Base-by-base conservation (phyloP, 2,329 filamentous ascomycete species). In the Pseudogymnoascus sp. region DNA sequence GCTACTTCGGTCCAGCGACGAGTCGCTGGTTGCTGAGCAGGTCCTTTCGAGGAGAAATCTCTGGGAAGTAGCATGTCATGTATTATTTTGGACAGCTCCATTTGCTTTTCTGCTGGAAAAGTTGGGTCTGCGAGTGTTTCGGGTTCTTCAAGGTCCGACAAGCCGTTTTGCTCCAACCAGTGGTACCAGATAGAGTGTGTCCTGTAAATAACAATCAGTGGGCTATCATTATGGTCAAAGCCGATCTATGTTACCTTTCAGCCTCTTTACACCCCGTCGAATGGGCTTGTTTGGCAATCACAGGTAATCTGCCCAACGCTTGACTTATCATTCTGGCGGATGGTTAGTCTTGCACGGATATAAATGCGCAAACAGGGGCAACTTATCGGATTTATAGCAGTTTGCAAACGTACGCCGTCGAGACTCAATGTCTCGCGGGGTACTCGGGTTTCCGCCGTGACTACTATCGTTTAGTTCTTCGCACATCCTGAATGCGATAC, bases 401-500 rank as follows among this genome's bases (percentile, higher is more conserved):
- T 61, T 62, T 35, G 18, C 28, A 58, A 47, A 57, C 61, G 41
- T 62, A 64, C 61, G 61, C 58, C 62, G 35, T 36, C 61, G 61
- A 60, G 28, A 25, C 8, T 59, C 38, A 18, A 59, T 59, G 36
- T 58, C 43, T 60, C 36, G 62, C 43, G 58, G 37, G 38, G 61
- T 64, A 64, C 41, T 30, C 36, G 41, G 37, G 37, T 28, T 39
- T 22, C 36, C 22, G 37, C 22, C n/a, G 37, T 50, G 36, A 4
- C 50, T 53, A 57, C 30, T 58, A 38, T 28, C 33, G 41, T 22
- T 37, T 47, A 66, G 57, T 47, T 65, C 62, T 36, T 67, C 61
- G 35, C 62, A 62, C 64, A 67, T 67, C 20, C 65, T 43, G 18
- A 65, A 64, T 2, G 65, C 65, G 28, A 67, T 63, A 15, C 65